Evolutionary conservation across 2,329 filamentous ascomycete genomes (phyloP), one percentile per base, ranked within the genome.

Genomic region (Cordyceps cicadae): DNA sequence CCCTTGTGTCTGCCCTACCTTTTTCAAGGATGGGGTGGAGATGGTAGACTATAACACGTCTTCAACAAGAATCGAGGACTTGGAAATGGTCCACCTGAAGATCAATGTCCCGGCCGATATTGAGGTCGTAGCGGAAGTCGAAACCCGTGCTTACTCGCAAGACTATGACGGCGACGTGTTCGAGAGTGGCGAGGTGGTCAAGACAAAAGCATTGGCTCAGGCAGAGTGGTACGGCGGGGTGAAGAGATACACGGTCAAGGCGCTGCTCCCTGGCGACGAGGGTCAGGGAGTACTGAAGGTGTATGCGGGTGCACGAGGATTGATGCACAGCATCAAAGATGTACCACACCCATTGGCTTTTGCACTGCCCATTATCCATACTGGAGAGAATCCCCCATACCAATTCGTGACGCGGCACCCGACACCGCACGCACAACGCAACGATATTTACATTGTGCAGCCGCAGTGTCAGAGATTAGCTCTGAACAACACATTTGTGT

Each of bases 261-360:
- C 91, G 1, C 77, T 97, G 17, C 79, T 99, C 0, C 93, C 95
- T 1, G 89, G 91, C 29, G 93, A 97, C 66, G 93, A 97, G 74
- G 92, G 92, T 14, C 87, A 90, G 48, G 94, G 90, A 48, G 84
- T 88, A 14, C 77, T 99, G 62, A 97, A 95, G 72, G 79, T 99
- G 41, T 99, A 97, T 72, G 93, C 92, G 14, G 94, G 95, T 63
- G 94, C 92, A 73, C 86, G 92, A 64, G 95, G 95, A 0, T 80
- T 99, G 59, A 97, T 97, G 92, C 94, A 97, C 75, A 95, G 90
- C 64, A 93, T 94, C 78, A 94, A 94, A 72, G 90, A 97, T 71
- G 97, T 97, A 60, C 92, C 94, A 8, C 93, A 99, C 70, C 87
- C 92, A 2, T 77, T 99, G 59, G 92, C 93, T 0, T 87, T 97